Base-by-base conservation (phyloP, 306 rosid genomes). In the Castanea crenata region DNA sequence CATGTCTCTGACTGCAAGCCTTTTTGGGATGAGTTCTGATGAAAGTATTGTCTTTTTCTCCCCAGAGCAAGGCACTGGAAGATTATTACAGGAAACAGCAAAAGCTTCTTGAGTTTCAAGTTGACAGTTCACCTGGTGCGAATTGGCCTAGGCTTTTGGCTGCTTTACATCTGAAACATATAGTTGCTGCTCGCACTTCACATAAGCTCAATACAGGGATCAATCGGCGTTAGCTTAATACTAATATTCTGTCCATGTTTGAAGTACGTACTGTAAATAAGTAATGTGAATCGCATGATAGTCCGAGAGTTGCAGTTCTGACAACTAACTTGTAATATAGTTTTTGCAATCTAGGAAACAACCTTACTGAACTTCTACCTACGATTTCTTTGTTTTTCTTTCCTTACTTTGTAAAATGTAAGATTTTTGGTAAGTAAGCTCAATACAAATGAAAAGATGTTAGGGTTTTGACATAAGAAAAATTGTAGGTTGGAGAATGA, bases 91-190 rank as follows among this genome's bases (percentile, higher is more conserved):
- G 74, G 82, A 80, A 79, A 84, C 92, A 86, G 92, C 84, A 83
- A 82, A 89, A 89, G 44, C 90, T 91, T 72, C 78, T 91, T 2
- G 88, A 91, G 56, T 79, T 89, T 74, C 89, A 91, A 83, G 87
- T 87, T 21, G 78, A 52, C 64, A 89, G 88, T 81, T 89, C 87
- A 21, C 91, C 87, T 0, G 91, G 91, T 46, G 94, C 89, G 67
- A 87, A 88, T 27, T 91, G 97, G 96, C 85, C 86, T 77, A 96
- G 98, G 23, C 90, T 93, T 71, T 75, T 93, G 87, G 87, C 98
- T 35, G 98, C 96, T 2, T 79, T 93, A 27, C 93, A 82, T 80
- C 98, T 93, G 73, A 91, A 89, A 86, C 93, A 93, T 82, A 75
- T 84, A 14, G 83, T 85, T 79, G 92, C 91, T 46, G 83, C 74